Percentiles rank a stretch among this genome's conserved stretches.
Evolutionary conservation across 129 eudicot genomes (phyloP).

Genomic region (Centella asiatica): DNA sequence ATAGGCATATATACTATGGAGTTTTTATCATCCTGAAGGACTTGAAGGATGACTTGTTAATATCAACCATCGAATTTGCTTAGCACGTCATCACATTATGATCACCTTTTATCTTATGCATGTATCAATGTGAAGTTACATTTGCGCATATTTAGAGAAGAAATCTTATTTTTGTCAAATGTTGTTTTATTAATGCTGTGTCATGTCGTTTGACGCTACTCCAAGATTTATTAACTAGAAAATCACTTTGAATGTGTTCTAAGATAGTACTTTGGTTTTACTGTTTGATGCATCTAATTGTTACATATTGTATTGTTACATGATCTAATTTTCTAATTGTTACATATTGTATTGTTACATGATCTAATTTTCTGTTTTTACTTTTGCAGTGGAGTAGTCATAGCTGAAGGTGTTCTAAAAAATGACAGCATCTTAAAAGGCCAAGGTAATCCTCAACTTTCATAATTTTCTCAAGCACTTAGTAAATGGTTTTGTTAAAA

Average conservation of each 20-base stretch:
- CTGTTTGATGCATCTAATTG: neutral
- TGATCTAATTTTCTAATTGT: neutral
- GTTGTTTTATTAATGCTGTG: neutral
- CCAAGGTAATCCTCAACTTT: slow-evolving; percentile 34
- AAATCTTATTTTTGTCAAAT: too few relatives aligned
- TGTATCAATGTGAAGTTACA: too few relatives aligned
- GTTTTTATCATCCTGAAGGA: neutral
- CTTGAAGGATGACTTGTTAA: too few relatives aligned
- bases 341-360: too few relatives aligned
- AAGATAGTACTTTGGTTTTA: neutral
- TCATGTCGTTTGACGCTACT: neutral
- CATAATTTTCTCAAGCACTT: neutral
- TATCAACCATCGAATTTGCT: too few relatives aligned
- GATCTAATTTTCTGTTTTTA: neutral
- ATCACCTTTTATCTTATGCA: too few relatives aligned
- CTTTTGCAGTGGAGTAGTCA: slow-evolving; percentile 77
- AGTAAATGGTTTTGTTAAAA: neutral
- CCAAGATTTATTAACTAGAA: neutral
- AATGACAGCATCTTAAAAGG: slow-evolving; percentile 47
- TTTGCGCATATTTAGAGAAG: too few relatives aligned
- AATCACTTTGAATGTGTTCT: neutral
- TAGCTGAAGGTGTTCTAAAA: slow-evolving; percentile 81
- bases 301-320: too few relatives aligned
- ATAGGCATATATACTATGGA: too few relatives aligned
- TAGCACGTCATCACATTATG: too few relatives aligned